Base-by-base conservation (phyloP, 805 yeast species). In the Metschnikowia peoriensis region DNA sequence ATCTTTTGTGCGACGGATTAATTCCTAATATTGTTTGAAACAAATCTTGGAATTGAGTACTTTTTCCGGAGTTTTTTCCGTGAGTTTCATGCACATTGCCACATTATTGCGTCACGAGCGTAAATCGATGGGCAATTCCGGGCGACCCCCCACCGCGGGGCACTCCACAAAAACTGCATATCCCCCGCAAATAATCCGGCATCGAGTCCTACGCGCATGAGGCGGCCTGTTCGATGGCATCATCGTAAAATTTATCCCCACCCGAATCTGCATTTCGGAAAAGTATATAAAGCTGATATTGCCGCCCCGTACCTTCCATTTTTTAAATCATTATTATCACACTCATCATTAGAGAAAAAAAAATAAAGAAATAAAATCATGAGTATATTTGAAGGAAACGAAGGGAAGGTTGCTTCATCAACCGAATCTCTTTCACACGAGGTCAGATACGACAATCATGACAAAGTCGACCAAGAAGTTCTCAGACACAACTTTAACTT, bases 401-500 rank as follows among this genome's bases (percentile, higher is more conserved):
- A 55, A 16, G 53, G 51, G 17, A 55, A 56, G 53, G 63, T 49
- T 54, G 29, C 48, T 41, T 56, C 58, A 38, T 57, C 61, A 45
- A 50, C 59, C 29, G 66, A 65, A 28, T 51, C 62, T 45, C 51
- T 47, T 4, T 42, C 46, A n/a, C 45, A 41, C 14, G 60, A 56
- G 16, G 50, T 57, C 39, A 51, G 49, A 14, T 64, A 61, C 46
- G 66, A 65, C 42, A 51, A 52, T 35, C 44, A 47, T 22, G 53
- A 50, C 5, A 68, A 68, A 57, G 53, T 64, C n/a, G 71, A 65
- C 38, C 49, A 60, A n/a, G 57, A 61, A 10, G 69, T 61, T 38
- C 54, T 62, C 32, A 75, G 75, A 15, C 60, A 61, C 40, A 67
- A 70, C 46, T 61, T 66, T 42, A 67, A 73, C 57, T 63, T 74